Percentiles rank a stretch among this genome's conserved stretches.
Conservation (phyloP, 139 green algal genomes). For the Monoraphidium neglectum region DNA sequence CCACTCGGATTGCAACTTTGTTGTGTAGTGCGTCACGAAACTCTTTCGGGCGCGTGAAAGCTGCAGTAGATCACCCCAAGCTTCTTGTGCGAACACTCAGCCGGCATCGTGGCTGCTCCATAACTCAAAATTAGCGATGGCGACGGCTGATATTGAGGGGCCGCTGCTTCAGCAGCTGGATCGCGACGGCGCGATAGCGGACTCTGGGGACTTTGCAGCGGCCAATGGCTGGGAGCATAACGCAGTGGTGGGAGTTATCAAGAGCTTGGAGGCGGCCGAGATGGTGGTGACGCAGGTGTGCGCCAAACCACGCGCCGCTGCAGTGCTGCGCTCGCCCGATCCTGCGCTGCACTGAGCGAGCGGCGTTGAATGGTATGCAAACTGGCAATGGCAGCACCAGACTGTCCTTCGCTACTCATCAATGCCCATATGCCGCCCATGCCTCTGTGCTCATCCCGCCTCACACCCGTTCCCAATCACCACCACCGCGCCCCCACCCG, state of each 20-base stretch:
- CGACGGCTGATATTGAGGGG: slow-evolving; percentile 47
- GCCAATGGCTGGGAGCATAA: slow-evolving; percentile 64
- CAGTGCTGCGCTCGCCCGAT: not conserved
- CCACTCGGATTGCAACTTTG: no score
- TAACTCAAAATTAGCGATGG: no score
- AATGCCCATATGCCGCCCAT: not conserved
- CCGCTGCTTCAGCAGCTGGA: slow-evolving; percentile 56
- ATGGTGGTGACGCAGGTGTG: slow-evolving; percentile 78
- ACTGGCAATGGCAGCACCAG: not conserved
- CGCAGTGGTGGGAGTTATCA: slow-evolving; percentile 82
- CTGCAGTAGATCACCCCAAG: no score
- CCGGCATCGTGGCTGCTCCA: no score
- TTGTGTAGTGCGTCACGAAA: no score
- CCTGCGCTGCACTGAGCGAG: not conserved
- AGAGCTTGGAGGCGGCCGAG: slow-evolving; percentile 79
- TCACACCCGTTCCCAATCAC: not conserved
- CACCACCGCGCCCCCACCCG: not conserved
- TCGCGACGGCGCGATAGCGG: slow-evolving; percentile 48
- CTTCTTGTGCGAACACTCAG: no score
- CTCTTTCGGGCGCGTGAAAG: no score
- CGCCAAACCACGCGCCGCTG: not conserved
- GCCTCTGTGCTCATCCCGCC: not conserved
- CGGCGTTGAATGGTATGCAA: not conserved
- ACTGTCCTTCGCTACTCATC: no score
- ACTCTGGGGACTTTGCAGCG: slow-evolving; percentile 71